Conservation (phyloP, 176 grass and related monocot species). For the Avena sativa region DNA sequence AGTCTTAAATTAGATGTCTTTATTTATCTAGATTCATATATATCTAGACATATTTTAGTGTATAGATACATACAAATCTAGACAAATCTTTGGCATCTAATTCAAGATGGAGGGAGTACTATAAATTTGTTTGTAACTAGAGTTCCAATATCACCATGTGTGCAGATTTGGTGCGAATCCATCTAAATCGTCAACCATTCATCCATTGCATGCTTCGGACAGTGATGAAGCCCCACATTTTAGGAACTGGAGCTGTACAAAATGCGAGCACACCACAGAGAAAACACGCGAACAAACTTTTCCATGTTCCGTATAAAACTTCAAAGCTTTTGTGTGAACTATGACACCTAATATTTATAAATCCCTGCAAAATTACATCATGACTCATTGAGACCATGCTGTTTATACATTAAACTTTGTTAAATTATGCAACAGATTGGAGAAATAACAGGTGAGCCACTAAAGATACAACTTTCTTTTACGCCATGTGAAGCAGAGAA, state of each 20-base stretch:
- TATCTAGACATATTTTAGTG: too few species aligned
- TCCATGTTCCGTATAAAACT: not conserved
- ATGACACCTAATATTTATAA: not conserved
- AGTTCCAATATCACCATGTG: not conserved
- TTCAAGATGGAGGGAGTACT: too few species aligned
- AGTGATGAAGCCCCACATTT: not conserved
- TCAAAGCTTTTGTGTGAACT: not conserved
- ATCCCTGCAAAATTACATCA: constrained; percentile 23
- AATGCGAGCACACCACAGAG: not conserved
- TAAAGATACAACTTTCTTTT: constrained; percentile 40
- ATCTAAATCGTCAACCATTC: not conserved
- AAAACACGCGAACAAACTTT: not conserved
- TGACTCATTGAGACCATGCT: not conserved
- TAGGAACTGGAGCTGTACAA: not conserved
- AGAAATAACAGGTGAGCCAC: constrained; percentile 33
- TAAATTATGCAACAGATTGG: constrained; percentile 22
- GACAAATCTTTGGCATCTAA: too few species aligned
- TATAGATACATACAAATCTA: too few species aligned
- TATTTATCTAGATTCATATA: too few species aligned
- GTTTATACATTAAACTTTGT: not conserved
- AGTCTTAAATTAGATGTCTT: too few species aligned
- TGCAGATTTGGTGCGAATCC: too few species aligned
- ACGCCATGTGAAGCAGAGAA: constrained; percentile 36
- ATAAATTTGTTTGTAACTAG: not conserved
- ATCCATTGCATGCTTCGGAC: not conserved